Evolutionary conservation across 495 filamentous ascomycete species (phyloP).

Genomic region (Lindgomyces ingoldianus): DNA sequence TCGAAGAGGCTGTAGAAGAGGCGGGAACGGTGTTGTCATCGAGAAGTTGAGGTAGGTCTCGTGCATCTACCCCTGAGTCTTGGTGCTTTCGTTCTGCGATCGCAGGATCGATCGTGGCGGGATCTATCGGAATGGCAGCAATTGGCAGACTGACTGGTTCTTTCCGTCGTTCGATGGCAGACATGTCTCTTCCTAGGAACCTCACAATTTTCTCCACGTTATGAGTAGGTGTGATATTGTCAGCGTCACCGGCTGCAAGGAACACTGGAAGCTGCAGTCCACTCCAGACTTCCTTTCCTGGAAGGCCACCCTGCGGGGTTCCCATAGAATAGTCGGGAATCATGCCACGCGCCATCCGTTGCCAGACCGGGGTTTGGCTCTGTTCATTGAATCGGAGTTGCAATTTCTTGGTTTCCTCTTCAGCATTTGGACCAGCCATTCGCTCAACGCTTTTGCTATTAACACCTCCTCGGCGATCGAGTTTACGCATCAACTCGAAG

Average conservation of each 20-base stretch:
- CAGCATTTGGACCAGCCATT: slow-evolving; percentile 74
- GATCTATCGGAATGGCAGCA: slow-evolving; percentile 48
- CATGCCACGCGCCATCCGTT: slow-evolving; percentile 76
- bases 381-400: slow-evolving; percentile 84
- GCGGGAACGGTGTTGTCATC: slow-evolving; percentile 35
- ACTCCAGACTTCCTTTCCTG: slow-evolving; percentile 71
- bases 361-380: slow-evolving; percentile 76
- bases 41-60: slow-evolving; percentile 38
- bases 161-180: slow-evolving; percentile 40
- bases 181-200: slow-evolving; percentile 52
- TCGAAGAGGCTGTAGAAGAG: neutral
- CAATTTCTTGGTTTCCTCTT: slow-evolving; percentile 70
- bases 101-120: slow-evolving; percentile 24
- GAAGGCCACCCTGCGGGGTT: slow-evolving; percentile 62
- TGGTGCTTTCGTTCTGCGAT: slow-evolving; percentile 23
- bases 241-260: slow-evolving; percentile 74
- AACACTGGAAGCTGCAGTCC: slow-evolving; percentile 72
- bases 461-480: slow-evolving; percentile 77
- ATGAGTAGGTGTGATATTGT: slow-evolving; percentile 67
- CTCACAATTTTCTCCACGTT: slow-evolving; percentile 70
- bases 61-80: slow-evolving; percentile 32
- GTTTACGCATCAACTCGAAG: slow-evolving; percentile 76
- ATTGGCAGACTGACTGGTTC: slow-evolving; percentile 49
- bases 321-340: slow-evolving; percentile 58
- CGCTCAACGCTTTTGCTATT: slow-evolving; percentile 76